A percentile compares a stretch with the other conserved stretches of the same genome.
Conservation (phyloP, 2,329 filamentous ascomycete species). For the Amesomyces nigricolor region DNA sequence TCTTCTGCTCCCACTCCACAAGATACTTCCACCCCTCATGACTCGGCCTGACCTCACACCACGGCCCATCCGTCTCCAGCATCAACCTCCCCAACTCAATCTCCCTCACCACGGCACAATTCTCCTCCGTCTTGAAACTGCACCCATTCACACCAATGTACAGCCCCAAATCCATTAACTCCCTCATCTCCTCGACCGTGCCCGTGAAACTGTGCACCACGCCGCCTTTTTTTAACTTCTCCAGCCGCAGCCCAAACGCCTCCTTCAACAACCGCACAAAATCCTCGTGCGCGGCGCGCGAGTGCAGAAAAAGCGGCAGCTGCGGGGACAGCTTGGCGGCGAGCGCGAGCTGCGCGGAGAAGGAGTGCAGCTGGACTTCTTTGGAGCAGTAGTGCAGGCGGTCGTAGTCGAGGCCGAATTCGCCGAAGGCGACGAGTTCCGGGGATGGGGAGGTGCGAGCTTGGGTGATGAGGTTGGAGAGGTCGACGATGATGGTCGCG, state of each 20-base stretch:
- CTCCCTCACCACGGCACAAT: conserved; percentile 74
- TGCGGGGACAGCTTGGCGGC: conserved; percentile 64
- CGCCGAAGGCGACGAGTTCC: conserved; percentile 74
- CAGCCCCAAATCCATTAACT: conserved; percentile 72
- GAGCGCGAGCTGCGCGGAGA: conserved; percentile 74
- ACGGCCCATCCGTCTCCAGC: conserved; percentile 95
- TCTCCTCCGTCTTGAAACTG: conserved; percentile 90
- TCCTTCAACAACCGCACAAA: conserved; percentile 67
- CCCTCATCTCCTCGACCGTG: conserved; percentile 73
- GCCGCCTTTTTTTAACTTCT: conserved; percentile 65
- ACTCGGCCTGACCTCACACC: conserved; percentile 88
- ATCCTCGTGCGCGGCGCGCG: conserved; percentile 77
- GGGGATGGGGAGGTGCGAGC: conserved; percentile 44
- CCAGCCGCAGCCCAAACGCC: conserved; percentile 52
- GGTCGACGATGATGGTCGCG: conserved; percentile 46
- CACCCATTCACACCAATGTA: conserved; percentile 96
- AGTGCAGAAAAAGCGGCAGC: conserved; percentile 87
- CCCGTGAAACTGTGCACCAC: conserved; percentile 96
- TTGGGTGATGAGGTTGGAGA: conserved; percentile 59
- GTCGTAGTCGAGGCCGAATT: conserved; percentile 96
- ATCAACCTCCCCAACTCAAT: conserved; percentile 77
- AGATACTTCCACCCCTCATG: conserved; percentile 77
- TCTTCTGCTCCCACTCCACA: conserved; percentile 37
- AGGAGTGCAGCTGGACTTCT: conserved; percentile 76
- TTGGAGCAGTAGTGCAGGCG: conserved; percentile 76